Conservation (phyloP, 2,329 filamentous ascomycete species). For the Mycosphaerella sp. region DNA sequence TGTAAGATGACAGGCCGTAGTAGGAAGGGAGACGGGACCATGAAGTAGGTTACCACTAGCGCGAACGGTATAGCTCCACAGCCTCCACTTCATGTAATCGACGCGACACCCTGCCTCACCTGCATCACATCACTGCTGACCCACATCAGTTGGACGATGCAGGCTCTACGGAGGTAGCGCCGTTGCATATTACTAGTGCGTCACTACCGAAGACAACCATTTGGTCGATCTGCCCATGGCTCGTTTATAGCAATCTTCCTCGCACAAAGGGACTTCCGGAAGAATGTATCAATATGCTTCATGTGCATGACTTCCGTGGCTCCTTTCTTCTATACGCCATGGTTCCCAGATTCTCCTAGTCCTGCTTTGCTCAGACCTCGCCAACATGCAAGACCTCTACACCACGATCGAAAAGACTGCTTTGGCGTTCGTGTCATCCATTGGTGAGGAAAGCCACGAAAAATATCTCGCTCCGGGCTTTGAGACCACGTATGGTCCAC, state of each 20-base stretch:
- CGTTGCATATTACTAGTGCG: not conserved
- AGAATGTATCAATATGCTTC: not conserved
- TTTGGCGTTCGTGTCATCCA: conserved; percentile 1
- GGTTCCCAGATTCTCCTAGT: not conserved
- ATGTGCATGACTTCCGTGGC: not conserved
- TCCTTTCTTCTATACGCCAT: not conserved
- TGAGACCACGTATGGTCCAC: not conserved
- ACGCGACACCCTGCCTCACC: too few species aligned
- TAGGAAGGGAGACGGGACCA: too few species aligned
- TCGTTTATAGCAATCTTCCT: not conserved
- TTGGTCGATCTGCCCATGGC: not conserved
- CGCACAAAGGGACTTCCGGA: not conserved
- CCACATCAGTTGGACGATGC: too few species aligned
- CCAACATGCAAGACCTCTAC: conserved; percentile 6
- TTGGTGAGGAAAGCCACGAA: not conserved
- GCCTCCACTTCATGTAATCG: not conserved
- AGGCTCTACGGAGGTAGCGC: too few species aligned
- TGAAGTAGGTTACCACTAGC: not conserved
- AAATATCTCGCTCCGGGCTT: not conserved
- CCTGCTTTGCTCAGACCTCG: not conserved
- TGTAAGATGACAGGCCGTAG: too few species aligned
- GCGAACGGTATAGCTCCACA: not conserved
- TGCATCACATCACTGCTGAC: not conserved
- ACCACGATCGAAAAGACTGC: conserved; percentile 5
- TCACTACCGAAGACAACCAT: too few species aligned